Evolutionary conservation across 148 eudicot genomes (phyloP), one percentile per base, ranked within the genome.

Genomic region (Gaultheria prostrata): DNA sequence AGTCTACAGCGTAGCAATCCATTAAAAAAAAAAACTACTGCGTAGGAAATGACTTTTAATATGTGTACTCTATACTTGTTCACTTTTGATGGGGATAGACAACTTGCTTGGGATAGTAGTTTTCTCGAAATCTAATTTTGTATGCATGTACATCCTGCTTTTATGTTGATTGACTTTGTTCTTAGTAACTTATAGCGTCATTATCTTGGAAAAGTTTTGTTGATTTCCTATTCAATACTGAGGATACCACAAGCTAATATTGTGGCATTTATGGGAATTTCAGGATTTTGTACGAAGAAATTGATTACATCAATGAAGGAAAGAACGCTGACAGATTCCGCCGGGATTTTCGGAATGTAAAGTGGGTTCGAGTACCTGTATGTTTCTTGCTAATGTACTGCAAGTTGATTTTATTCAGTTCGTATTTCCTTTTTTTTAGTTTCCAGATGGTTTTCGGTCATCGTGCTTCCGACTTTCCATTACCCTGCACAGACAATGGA

Each of bases 341-440:
- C 83, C 86, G 98, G 80, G 98, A 97, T 89, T 97, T 97, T 81
- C 89, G 98, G 45, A 97, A 97, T 83, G 86, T 92, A 57, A 97
- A 97, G 93, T 97, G 99, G 99, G 98, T 97, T 90, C 95, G 99
- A 86, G 99, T 97, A 75, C 99, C 99, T 86, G 99, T 97, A 94
- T 75, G 98, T 92, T 86, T 88, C 90, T 86, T 86, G 73, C 82
- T 76, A 18, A 45, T 80, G 50, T 59, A 80, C 75, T 45, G 76
- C 49, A 35, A 59, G 57, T 46, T 61, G 32, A 33, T 78, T 82
- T 67, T 30, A 78, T 72, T 80, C 32, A 69, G 17, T 78, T 84
- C 48, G 28, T 46, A 50, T 49, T 35, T 48, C 2, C 49, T 51
- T 77, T 78, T 43, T 1, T 9, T 11, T 0, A 20, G 5, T 28